Conservation (phyloP, 73 alveolate genomes). For the Loxodes magnus region DNA sequence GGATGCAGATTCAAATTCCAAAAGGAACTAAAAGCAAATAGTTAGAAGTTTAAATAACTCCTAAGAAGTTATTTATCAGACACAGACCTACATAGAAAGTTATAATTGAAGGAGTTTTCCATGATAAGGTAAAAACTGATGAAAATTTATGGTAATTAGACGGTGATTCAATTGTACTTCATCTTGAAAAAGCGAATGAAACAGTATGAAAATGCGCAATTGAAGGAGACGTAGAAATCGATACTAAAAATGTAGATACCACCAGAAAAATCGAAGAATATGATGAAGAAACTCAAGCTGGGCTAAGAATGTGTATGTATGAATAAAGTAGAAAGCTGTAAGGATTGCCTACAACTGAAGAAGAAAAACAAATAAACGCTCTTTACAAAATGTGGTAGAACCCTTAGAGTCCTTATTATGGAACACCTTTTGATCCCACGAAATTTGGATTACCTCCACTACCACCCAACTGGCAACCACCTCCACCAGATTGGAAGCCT, state of each 20-base stretch:
- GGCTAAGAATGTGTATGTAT: slow-evolving; percentile 81
- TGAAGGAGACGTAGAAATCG: slow-evolving; percentile 92
- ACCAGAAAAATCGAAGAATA: slow-evolving; percentile 88
- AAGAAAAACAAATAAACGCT: slow-evolving; percentile 81
- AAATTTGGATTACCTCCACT: slow-evolving; percentile 48
- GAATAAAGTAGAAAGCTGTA: slow-evolving; percentile 88
- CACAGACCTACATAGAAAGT: slow-evolving; percentile 59
- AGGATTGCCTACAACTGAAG: slow-evolving; percentile 94
- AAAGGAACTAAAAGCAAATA: slow-evolving; percentile 67
- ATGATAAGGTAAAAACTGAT: slow-evolving; percentile 81
- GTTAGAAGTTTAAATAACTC: slow-evolving; percentile 70
- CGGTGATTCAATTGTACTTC: slow-evolving; percentile 59
- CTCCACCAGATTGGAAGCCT: no score
- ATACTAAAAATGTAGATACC: slow-evolving; percentile 95
- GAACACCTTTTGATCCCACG: slow-evolving; percentile 80
- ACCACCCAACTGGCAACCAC: no score
- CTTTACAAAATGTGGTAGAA: slow-evolving; percentile 85
- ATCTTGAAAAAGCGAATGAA: slow-evolving; percentile 83
- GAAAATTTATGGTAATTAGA: slow-evolving; percentile 92
- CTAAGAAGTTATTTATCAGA: slow-evolving; percentile 53
- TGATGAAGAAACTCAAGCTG: slow-evolving; percentile 96
- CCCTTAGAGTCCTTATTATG: slow-evolving; percentile 79
- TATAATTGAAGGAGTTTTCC: slow-evolving; percentile 82
- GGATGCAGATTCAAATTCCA: slow-evolving; percentile 71
- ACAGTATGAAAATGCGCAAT: slow-evolving; percentile 93